A percentile compares a stretch with the other conserved stretches of the same genome.
phyloP scores from a whole-genome alignment of 306 rosid genomes.

The Cucumis cinereus region DNA sequence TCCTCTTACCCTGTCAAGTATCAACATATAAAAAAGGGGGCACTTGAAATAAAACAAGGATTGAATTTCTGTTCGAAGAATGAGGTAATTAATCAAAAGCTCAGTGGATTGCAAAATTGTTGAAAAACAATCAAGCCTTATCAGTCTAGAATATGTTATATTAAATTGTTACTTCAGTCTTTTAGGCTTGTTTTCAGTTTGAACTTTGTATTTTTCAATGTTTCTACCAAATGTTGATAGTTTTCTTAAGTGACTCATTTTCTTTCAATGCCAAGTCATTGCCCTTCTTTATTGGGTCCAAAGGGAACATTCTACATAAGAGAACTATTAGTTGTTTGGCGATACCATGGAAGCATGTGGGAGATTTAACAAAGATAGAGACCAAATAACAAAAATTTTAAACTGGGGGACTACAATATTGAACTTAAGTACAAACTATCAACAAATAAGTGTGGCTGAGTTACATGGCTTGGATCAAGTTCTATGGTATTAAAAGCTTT shows the following conservation, averaged over 20 bases:
- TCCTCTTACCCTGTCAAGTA: conserved; percentile 47
- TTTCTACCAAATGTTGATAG: not conserved
- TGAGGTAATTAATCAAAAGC: not conserved
- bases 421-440: not conserved
- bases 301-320: not conserved
- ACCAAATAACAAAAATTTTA: not conserved
- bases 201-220: not conserved
- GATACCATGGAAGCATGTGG: not conserved
- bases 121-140: not conserved
- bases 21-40: conserved; percentile 8
- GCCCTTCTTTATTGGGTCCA: not conserved
- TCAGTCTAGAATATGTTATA: too few relatives aligned
- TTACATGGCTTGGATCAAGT: too few relatives aligned
- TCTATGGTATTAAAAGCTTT: too few relatives aligned
- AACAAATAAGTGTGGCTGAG: not conserved
- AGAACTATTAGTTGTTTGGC: not conserved
- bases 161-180: not conserved
- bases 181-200: not conserved
- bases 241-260: not conserved
- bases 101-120: not conserved
- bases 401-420: not conserved
- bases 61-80: not conserved
- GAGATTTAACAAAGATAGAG: not conserved
- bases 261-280: not conserved
- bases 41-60: not conserved